A percentile compares a stretch with the other conserved stretches of the same genome.
phyloP scores from a whole-genome alignment of 495 filamentous ascomycete species.

The Aspergillus nanangensis region DNA sequence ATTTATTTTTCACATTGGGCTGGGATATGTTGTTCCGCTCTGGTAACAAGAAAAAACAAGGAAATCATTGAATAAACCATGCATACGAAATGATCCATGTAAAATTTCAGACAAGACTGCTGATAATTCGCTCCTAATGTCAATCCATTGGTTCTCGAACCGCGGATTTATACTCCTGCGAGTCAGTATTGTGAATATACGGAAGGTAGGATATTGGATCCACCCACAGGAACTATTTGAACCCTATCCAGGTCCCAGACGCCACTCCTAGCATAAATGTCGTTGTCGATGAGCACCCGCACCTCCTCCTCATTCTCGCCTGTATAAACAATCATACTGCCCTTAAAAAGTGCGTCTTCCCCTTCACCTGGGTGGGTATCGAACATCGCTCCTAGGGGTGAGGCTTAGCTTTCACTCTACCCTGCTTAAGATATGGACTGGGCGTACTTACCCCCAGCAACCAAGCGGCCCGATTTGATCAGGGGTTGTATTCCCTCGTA shows the following conservation, averaged over 20 bases:
- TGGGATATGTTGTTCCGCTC: not conserved
- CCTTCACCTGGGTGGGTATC: slow-evolving; percentile 51
- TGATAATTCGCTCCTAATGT: not conserved
- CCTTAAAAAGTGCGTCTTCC: slow-evolving; percentile 55
- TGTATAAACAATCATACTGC: slow-evolving; percentile 57
- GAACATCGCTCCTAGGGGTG: slow-evolving; percentile 55
- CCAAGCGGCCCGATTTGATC: slow-evolving; percentile 15
- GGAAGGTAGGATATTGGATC: not conserved
- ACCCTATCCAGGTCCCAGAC: slow-evolving; percentile 82
- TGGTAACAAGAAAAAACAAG: too few relatives aligned
- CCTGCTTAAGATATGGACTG: not conserved
- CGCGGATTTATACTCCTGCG: slow-evolving; percentile 2
- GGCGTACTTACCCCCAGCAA: slow-evolving; percentile 17
- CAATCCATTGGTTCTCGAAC: slow-evolving; percentile 6
- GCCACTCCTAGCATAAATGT: slow-evolving; percentile 60
- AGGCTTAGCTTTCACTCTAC: not conserved
- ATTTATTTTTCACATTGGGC: not conserved
- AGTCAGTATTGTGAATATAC: not conserved
- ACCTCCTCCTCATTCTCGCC: slow-evolving; percentile 65
- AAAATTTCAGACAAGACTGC: not conserved
- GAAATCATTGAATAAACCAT: too few relatives aligned
- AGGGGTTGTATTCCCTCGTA: slow-evolving; percentile 17
- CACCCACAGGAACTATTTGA: slow-evolving; percentile 32
- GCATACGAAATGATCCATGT: not conserved
- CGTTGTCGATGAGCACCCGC: slow-evolving; percentile 54